Base-by-base conservation (phyloP, 331 rosid genomes). In the Malus hybrid region DNA sequence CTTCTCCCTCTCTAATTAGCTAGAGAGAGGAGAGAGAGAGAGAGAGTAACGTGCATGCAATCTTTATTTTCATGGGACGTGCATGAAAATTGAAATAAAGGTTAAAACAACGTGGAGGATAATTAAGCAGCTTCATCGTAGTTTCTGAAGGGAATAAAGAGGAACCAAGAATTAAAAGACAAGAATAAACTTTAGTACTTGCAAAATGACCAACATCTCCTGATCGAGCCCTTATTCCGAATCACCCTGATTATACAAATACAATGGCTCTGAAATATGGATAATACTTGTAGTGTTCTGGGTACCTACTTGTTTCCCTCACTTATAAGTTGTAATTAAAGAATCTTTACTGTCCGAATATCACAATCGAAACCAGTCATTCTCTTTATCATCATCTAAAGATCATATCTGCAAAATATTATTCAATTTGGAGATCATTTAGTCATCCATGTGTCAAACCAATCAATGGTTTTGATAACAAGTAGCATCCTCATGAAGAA, bases 111-210 rank as follows among this genome's bases (percentile, higher is more conserved):
- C 79, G 76, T 77, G 85, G 67, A 75, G 72, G 67, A 2, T 39
- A 39, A 39, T 39, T 76, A 39, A 46, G 70, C 93, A 87, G 78
- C 77, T 85, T 87, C 90, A 76, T 87, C 70, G 87, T 86, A 80
- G 77, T 85, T 90, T 87, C 93, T 80, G 61, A 80, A 68, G 60
- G 79, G 90, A 86, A 93, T 90, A 88, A 83, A 83, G 87, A 82
- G 66, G 79, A 73, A 62, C 73, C 75, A 65, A 65, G 85, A 80
- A 83, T 72, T 82, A 78, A 63, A 84, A 88, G 96, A 88, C 96
- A 90, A 90, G 98, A 93, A 90, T 90, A 86, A 93, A 88, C 93
- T 90, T 93, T 93, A 10, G 46, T 39, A 20, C 53, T 70, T 82
- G 75, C 85, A 78, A 78, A 91, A 79, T 81, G 14, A 73, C 80